phyloP scores from a whole-genome alignment of 805 yeast species.

The Spathaspora boniae region DNA sequence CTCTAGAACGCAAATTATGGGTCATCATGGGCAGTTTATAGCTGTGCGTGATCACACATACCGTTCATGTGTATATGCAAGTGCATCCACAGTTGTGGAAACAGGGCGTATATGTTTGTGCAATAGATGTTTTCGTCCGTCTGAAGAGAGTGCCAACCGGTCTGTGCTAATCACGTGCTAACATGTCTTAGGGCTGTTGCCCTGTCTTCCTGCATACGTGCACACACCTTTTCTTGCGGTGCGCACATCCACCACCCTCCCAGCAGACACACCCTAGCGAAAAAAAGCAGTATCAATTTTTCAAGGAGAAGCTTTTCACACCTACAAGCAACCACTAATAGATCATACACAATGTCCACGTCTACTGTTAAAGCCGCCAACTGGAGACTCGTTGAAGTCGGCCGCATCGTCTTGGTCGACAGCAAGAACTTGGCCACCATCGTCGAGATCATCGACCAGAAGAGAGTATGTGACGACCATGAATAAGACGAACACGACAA shows the following conservation, averaged over 20 bases:
- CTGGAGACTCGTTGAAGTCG: conserved; percentile 99
- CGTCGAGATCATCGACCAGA: conserved; percentile 98
- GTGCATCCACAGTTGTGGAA: too few species aligned
- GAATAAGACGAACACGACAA: neutral
- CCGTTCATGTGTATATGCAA: neutral
- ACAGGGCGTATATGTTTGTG: too few species aligned
- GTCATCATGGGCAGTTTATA: conserved; percentile 37
- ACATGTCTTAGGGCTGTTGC: too few species aligned
- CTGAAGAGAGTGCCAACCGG: too few species aligned
- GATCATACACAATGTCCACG: conserved; percentile 21
- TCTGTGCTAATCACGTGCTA: too few species aligned
- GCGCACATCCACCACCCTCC: too few species aligned
- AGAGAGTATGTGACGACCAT: conserved; percentile 69
- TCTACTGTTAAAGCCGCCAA: conserved; percentile 86
- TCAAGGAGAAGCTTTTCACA: neutral
- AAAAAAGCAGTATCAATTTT: neutral
- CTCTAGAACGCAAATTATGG: conserved; percentile 49
- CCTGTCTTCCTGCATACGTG: too few species aligned
- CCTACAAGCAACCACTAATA: too few species aligned
- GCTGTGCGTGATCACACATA: neutral
- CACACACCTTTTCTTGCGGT: too few species aligned
- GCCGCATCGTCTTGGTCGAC: conserved; percentile 91
- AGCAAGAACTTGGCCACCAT: conserved; percentile 92
- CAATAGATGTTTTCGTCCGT: too few species aligned
- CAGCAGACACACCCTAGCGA: neutral